Evolutionary conservation across 306 rosid genomes (phyloP), one percentile per base, ranked within the genome.

Genomic region (Canavalia ensiformis): DNA sequence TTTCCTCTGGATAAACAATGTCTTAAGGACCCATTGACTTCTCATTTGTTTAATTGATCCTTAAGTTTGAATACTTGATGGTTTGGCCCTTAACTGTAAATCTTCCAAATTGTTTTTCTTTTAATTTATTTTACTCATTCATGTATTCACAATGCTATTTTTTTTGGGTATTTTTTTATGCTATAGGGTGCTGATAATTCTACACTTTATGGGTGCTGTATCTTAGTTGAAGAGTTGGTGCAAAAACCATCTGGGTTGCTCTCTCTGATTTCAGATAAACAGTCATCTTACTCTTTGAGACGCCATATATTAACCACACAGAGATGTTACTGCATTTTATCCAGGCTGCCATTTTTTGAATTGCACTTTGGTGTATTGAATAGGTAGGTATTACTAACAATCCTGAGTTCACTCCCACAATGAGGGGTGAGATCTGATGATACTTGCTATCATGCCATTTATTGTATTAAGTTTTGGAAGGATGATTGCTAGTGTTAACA

Each of bases 241-340:
- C 94, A 96, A 72, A 94, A 92, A 79, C 97, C 98, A 35, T 87
- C 92, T 50, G 98, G 98, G 31, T 84, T 96, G 81, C 90, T 96
- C 82, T 93, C 98, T 77, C 82, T 91, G 76, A 34, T 85, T 85
- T 84, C 94, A 54, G 92, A 92, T 37, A 93, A 88, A 81, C 82
- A 77, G 86, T 77, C 86, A 11, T 78, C 94, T 55, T 56, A 75
- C 66, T 81, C 97, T 67, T 80, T 92, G 90, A 93, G 92, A 71
- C 99, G 98, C 69, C 91, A 86, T 83, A 63, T 90, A 82, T 84
- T 96, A 84, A 92, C 94, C 59, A 96, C 99, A 65, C 88, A 88
- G 72, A 88, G 99, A 92, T 96, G 99, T 73, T 96, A 96, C 88
- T 96, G 99, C 88, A 89, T 96, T 82, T 91, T 96, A 68, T 90